phyloP scores from a whole-genome alignment of 2,329 filamentous ascomycete species.

The Rhynchosporium secalis region DNA sequence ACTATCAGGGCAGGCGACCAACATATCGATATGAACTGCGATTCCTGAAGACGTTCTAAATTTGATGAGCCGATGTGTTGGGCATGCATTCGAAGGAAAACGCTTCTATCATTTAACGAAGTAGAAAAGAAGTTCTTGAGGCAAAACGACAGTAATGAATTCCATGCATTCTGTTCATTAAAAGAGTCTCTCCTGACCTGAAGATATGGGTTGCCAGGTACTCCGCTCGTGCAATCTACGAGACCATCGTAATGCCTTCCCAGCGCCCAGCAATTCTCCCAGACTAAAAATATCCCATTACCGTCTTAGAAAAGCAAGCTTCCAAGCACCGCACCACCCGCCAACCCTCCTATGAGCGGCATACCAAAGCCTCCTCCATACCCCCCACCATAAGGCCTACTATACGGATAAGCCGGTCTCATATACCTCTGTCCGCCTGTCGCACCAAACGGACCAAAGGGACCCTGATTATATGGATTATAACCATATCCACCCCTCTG shows the following conservation, averaged over 20 bases:
- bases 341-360: constrained; percentile 47
- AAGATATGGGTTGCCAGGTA: not conserved
- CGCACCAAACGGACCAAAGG: constrained; percentile 49
- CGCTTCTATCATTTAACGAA: no score
- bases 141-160: no score
- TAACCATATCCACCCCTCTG: constrained; percentile 44
- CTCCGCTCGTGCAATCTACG: not conserved
- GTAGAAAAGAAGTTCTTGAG: no score
- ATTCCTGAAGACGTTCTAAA: not conserved
- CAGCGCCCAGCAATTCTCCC: not conserved
- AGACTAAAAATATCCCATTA: not conserved
- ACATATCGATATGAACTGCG: no score
- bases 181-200: no score
- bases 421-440: constrained; percentile 49
- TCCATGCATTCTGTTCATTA: no score
- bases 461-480: constrained; percentile 48
- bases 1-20: no score
- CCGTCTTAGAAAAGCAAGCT: constrained; percentile 40
- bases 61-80: not conserved
- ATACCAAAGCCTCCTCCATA: constrained; percentile 49
- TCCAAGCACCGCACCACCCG: constrained; percentile 49
- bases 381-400: constrained; percentile 44
- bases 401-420: constrained; percentile 50
- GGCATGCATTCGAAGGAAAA: not conserved
- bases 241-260: not conserved